Base-by-base conservation (phyloP, 2,329 filamentous ascomycete genomes). In the Lasiodiplodia sp. region DNA sequence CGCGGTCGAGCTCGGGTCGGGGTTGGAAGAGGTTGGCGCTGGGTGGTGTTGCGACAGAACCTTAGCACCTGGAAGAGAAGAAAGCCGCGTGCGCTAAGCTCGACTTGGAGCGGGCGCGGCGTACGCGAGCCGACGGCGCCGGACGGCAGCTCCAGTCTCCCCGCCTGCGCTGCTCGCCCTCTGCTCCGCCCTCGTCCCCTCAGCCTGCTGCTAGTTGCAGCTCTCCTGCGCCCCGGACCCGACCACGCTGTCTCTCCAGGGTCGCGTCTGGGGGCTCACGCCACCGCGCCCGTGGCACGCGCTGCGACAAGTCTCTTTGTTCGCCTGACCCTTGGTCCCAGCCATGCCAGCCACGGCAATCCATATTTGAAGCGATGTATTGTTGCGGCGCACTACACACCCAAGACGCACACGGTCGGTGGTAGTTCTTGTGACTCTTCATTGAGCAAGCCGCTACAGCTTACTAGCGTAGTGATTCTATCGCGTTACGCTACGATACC, bases 61-160 rank as follows among this genome's bases (percentile, higher is more conserved):
- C 28, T 28, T 28, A 37, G 60, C 60, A 28, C 28, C 28, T 28
- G 28, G 28, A 64, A 64, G 57, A 64, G 60, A 64, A 64, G 60
- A 64, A 64, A 64, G 60, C 60, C 60, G 47, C 37, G 58, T 52
- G 60, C 60, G 47, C 60, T 64, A 64, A 44, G 47, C 60, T 28
- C 28, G 37, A 52, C 60, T 51, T 28, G 60, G 60, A 64, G 31
- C 44, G 44, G 21, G 44, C 60, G n/a, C 57, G 57, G 57, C 57
- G 57, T 40, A 62, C 57, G 57, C 38, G 57, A 47, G 40, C 57
- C 40, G 56, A 60, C 57, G 31, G 31, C 31, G 31, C 31, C 31
- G 31, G 31, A 6, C 23, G 51, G 38, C 10, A n/a, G 38, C 28
- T 44, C 44, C 58, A 28, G 16, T 23, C 60, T 23, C n/a, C 12